Conservation (phyloP, 164 flowering plant species). For the Houttuynia cordata region DNA sequence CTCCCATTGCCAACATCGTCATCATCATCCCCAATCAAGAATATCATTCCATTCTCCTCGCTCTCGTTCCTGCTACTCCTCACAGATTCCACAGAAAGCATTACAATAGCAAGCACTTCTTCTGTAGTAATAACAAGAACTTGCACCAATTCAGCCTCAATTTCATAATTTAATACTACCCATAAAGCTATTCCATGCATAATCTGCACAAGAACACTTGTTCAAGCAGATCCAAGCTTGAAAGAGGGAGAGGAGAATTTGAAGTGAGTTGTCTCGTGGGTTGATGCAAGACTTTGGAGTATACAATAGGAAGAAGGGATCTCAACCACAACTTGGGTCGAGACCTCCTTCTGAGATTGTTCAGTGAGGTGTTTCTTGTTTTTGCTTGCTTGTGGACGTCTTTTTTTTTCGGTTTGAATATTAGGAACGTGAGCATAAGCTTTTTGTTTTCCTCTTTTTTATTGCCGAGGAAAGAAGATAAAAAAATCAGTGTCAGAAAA, state of each 20-base stretch:
- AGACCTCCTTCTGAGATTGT: neutral
- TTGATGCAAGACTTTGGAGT: neutral
- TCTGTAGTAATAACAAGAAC: neutral
- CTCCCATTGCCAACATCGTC: constrained; percentile 29
- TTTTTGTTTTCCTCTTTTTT: neutral
- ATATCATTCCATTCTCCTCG: constrained; percentile 34
- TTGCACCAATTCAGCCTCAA: neutral
- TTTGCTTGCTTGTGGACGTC: constrained; percentile 2
- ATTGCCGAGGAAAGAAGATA: neutral
- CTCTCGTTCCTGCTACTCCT: constrained; percentile 32
- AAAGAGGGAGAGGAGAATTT: neutral
- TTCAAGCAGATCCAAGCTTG: neutral
- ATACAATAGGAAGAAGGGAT: constrained; percentile 2
- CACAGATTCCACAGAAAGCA: constrained; percentile 64
- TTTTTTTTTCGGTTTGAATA: neutral
- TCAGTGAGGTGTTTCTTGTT: constrained; percentile 1
- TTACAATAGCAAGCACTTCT: constrained; percentile 15
- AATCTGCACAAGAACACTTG: neutral
- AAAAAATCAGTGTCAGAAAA: neutral
- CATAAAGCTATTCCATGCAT: too few relatives aligned
- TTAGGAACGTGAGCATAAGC: neutral
- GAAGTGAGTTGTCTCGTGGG: neutral
- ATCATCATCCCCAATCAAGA: constrained; percentile 17
- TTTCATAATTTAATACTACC: too few relatives aligned
- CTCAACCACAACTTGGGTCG: constrained; percentile 7